These are phyloP conservation scores for Thielaviopsis punctulata DNA, from an alignment of 2,329 filamentous ascomycete genomes.

Conservation along the genomic window DNA sequence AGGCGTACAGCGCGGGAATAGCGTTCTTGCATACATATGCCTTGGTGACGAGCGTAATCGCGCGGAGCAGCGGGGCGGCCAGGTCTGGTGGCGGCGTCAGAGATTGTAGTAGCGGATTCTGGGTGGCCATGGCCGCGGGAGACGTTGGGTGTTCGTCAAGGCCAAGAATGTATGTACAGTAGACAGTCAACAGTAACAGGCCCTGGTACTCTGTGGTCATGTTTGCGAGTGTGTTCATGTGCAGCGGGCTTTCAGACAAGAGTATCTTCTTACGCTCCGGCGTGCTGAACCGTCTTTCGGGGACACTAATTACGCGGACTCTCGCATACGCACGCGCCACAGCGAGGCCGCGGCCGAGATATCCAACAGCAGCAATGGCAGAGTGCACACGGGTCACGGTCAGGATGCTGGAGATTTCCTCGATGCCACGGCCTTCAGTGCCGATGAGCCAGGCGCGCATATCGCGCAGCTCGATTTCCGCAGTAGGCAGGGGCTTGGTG, in stretches of 20 bases:
- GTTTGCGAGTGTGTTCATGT: slow-evolving; percentile 40
- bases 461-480: slow-evolving; percentile 48
- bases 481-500: slow-evolving; percentile 52
- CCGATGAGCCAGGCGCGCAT: slow-evolving; percentile 52
- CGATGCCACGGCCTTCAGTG: slow-evolving; percentile 45
- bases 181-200: slow-evolving; percentile 37
- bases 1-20: slow-evolving; percentile 33
- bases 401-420: slow-evolving; percentile 50
- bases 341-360: slow-evolving; percentile 36
- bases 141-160: slow-evolving; percentile 28
- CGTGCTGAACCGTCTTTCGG: slow-evolving; percentile 11
- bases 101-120: slow-evolving; percentile 4
- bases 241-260: slow-evolving; percentile 34
- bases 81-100: slow-evolving; percentile 21
- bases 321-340: slow-evolving; percentile 40
- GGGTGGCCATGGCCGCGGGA: slow-evolving; percentile 13
- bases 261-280: slow-evolving; percentile 26
- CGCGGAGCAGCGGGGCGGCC: slow-evolving; percentile 30
- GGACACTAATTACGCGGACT: slow-evolving; percentile 33
- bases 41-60: slow-evolving; percentile 44
- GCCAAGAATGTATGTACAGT: slow-evolving; percentile 36
- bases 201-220: slow-evolving; percentile 38
- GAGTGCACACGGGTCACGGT: slow-evolving; percentile 49
- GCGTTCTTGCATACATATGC: slow-evolving; percentile 35
- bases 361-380: slow-evolving; percentile 32